Percentiles rank a stretch among this genome's conserved stretches.
These are phyloP conservation scores for Hemisphaericaspora subhashii DNA, from an alignment of 1,139 yeast genomes.

Conservation along the genomic window DNA sequence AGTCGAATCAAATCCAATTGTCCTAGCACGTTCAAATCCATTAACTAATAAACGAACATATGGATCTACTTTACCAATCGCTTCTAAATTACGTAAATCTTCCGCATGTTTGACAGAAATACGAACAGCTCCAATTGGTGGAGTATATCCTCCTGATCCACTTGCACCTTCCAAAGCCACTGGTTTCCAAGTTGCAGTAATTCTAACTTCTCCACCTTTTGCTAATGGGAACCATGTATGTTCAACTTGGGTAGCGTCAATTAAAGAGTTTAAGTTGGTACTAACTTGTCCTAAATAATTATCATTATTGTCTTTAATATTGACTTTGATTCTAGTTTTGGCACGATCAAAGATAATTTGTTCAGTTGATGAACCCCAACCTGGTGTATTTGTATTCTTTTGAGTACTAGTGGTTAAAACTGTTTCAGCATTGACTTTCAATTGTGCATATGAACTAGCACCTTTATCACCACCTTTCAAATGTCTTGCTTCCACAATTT, in stretches of 20 bases:
- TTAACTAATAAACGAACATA: conserved; percentile 79
- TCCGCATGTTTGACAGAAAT: conserved; percentile 69
- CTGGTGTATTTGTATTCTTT: conserved; percentile 67
- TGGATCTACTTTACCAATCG: conserved; percentile 90
- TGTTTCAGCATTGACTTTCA: conserved; percentile 61
- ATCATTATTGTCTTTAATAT: conserved; percentile 61
- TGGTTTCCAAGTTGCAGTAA: conserved; percentile 82
- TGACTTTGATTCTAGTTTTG: conserved; percentile 62
- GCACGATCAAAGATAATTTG: conserved; percentile 74
- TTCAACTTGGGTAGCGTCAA: conserved; percentile 77
- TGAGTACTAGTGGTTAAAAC: conserved; percentile 56
- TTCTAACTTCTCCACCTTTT: conserved; percentile 70
- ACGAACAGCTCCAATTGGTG: conserved; percentile 91
- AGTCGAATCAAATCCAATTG: conserved; percentile 66
- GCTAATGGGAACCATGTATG: conserved; percentile 72
- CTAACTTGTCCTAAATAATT: conserved; percentile 61
- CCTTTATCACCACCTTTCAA: conserved; percentile 44
- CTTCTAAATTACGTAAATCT: conserved; percentile 79
- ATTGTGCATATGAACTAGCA: conserved; percentile 68
- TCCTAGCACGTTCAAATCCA: conserved; percentile 75
- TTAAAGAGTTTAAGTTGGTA: conserved; percentile 65
- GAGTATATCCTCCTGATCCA: conserved; percentile 78
- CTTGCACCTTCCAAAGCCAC: conserved; percentile 66
- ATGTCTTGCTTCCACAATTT: conserved; percentile 53
- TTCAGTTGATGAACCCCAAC: conserved; percentile 68